These are phyloP conservation scores for Dendrothele bispora DNA, from an alignment of 768 basidiomycete genomes.

Conservation along the genomic window DNA sequence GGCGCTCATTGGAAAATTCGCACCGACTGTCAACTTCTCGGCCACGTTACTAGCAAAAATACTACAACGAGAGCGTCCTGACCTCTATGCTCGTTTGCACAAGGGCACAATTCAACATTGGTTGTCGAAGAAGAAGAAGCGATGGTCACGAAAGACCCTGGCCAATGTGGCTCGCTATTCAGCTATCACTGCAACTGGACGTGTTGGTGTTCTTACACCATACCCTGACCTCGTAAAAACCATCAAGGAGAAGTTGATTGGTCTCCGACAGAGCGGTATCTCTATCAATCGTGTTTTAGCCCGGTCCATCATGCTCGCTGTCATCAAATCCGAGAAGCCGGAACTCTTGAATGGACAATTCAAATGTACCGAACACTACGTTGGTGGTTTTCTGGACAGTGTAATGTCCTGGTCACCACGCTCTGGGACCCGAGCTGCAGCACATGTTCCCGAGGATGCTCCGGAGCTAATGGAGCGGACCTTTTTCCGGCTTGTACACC, in stretches of 20 bases:
- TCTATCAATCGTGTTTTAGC: neutral
- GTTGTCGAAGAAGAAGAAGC: neutral
- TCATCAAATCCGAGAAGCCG: neutral
- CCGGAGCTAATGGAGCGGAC: slow-evolving; percentile 7
- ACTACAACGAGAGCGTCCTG: neutral
- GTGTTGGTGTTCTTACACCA: neutral
- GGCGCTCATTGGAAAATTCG: neutral
- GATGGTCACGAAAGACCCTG: neutral
- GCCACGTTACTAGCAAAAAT: too few relatives aligned
- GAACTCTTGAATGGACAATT: neutral
- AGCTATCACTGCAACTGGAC: neutral
- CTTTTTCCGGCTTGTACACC: slow-evolving; percentile 18
- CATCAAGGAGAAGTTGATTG: neutral
- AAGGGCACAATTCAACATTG: neutral
- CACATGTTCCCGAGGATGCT: slow-evolving; percentile 17
- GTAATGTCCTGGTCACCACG: slow-evolving; percentile 18
- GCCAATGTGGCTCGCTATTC: neutral
- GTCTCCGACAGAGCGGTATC: neutral
- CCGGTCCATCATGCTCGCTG: neutral
- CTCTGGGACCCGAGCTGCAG: slow-evolving; percentile 15
- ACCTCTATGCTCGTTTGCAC: neutral
- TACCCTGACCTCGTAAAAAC: neutral
- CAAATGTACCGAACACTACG: neutral
- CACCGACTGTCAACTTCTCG: too few relatives aligned
- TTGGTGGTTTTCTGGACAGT: slow-evolving; percentile 15